These are phyloP conservation scores for Pichia sp. DNA, from an alignment of 1,139 yeast genomes.

Conservation along the genomic window DNA sequence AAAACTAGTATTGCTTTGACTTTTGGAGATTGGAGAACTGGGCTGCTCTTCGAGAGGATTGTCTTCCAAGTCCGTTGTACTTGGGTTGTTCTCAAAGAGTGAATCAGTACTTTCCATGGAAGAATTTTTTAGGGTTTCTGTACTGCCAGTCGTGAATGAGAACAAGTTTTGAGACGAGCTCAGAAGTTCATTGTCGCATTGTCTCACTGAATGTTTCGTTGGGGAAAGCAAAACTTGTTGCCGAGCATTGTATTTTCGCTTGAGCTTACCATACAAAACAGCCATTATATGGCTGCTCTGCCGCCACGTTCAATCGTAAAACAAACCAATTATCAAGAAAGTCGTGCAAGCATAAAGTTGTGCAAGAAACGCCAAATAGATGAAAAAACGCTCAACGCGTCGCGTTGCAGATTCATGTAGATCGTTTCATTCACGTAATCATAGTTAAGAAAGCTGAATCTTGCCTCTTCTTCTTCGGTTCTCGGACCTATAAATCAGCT, in stretches of 20 bases:
- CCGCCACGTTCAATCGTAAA: too few species aligned
- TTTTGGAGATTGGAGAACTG: slow-evolving; percentile 1
- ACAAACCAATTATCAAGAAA: neutral
- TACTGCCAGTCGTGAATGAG: neutral
- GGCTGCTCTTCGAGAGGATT: neutral
- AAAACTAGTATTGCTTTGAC: neutral
- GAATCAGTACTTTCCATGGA: neutral
- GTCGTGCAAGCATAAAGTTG: neutral
- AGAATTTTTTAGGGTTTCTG: neutral
- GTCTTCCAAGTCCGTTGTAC: neutral
- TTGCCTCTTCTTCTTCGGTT: too few species aligned
- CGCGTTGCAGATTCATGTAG: slow-evolving; percentile 3
- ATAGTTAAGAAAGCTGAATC: too few species aligned
- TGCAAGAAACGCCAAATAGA: neutral
- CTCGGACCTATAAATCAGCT: too few species aligned
- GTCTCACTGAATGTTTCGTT: slow-evolving; percentile 2
- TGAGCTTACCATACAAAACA: slow-evolving; percentile 8
- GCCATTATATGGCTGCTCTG: slow-evolving; percentile 3
- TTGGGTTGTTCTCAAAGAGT: neutral
- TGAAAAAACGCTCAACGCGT: slow-evolving; percentile 7
- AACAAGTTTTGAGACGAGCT: slow-evolving; percentile 2
- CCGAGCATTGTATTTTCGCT: neutral
- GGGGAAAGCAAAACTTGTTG: slow-evolving; percentile 5
- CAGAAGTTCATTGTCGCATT: neutral
- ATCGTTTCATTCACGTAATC: neutral